Evolutionary conservation across 768 basidiomycete genomes (phyloP).

Genomic region (Lyophyllum semitale): DNA sequence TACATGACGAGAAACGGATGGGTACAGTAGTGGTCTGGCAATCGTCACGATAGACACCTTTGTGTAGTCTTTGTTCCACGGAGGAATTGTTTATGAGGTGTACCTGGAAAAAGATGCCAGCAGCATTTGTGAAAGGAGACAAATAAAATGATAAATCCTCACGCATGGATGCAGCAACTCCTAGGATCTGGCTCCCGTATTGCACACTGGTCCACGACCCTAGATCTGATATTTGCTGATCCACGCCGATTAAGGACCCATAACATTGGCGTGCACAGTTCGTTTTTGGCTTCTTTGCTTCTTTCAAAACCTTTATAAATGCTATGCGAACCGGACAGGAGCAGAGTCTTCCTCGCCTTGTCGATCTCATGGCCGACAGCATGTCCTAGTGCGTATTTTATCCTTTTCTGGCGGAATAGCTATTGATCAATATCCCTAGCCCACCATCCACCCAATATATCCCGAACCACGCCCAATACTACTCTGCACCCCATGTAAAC

Average conservation of each 20-base stretch:
- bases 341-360: conserved; percentile 37
- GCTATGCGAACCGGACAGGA: conserved; percentile 44
- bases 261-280: conserved; percentile 39
- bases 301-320: conserved; percentile 52
- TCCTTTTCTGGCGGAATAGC: conserved; percentile 14
- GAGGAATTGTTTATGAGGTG: conserved; percentile 30
- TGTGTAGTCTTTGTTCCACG: conserved; percentile 21
- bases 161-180: conserved; percentile 41
- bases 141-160: conserved; percentile 45
- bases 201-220: conserved; percentile 59
- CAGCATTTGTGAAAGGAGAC: conserved; percentile 30
- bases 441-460: conserved; percentile 39
- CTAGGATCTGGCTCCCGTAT: conserved; percentile 41
- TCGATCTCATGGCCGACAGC: conserved; percentile 50
- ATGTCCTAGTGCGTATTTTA: conserved; percentile 53
- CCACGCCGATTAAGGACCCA: conserved; percentile 48
- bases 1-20: background rate
- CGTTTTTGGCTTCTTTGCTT: conserved; percentile 40
- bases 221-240: conserved; percentile 73
- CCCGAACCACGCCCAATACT: conserved; percentile 40
- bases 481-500: conserved; percentile 34
- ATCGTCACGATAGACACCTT: conserved; percentile 1
- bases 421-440: conserved; percentile 31
- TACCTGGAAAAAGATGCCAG: conserved; percentile 42
- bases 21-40: background rate